These are phyloP conservation scores for Curvularia hawaiiensis DNA, from an alignment of 2,329 filamentous ascomycete genomes.

Conservation along the genomic window DNA sequence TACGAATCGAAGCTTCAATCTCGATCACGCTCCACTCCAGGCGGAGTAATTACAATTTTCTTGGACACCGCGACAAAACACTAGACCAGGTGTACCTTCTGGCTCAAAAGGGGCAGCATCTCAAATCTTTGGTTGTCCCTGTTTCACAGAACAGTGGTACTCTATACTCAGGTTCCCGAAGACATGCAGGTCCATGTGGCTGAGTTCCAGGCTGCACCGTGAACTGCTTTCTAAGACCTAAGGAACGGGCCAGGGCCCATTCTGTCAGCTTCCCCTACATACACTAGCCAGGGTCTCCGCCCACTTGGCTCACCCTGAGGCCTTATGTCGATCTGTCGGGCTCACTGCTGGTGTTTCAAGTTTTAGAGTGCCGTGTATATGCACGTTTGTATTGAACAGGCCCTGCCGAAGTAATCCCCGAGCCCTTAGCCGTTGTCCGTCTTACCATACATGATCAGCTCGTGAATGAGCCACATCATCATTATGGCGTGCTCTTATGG, in stretches of 20 bases:
- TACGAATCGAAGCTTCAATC: slow-evolving; percentile 1
- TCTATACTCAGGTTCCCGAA: neutral
- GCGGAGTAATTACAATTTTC: neutral
- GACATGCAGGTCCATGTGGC: slow-evolving; percentile 4
- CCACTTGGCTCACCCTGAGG: neutral
- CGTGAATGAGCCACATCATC: neutral
- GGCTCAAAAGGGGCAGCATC: neutral
- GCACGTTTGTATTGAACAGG: slow-evolving; percentile 1
- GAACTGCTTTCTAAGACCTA: neutral
- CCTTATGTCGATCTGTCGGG: slow-evolving; percentile 3
- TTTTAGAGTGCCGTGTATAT: slow-evolving; percentile 4
- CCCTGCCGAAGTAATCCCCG: neutral
- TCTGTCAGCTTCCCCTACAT: slow-evolving; percentile 1
- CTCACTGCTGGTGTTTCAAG: slow-evolving; percentile 3
- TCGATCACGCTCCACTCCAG: slow-evolving; percentile 2
- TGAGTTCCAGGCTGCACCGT: slow-evolving; percentile 3
- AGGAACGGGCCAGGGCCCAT: neutral
- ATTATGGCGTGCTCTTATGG: neutral
- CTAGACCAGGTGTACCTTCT: neutral
- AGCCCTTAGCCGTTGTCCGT: neutral
- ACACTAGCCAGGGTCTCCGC: neutral
- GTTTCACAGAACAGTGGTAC: neutral
- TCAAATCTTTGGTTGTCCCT: neutral
- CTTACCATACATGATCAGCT: neutral
- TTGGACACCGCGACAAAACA: neutral